Evolutionary conservation across 345 rosid genomes (phyloP).

Genomic region (Hibiscus trionum): DNA sequence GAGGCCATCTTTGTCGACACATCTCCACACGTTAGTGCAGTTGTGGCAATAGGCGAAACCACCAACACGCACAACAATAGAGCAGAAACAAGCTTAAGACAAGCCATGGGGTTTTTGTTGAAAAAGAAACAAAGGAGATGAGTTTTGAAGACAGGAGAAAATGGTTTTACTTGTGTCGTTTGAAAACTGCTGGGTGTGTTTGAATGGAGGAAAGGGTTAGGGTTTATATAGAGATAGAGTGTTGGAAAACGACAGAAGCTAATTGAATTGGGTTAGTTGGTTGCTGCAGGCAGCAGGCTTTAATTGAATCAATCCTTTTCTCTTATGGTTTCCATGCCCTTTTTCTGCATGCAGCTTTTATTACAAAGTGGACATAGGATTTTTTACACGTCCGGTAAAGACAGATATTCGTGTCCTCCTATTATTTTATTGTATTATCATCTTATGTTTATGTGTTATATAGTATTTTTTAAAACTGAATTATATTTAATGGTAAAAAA

Average conservation of each 20-base stretch:
- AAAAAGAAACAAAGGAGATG: background rate
- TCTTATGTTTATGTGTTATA: too few species aligned
- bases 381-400: background rate
- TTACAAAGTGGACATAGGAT: background rate
- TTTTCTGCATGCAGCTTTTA: background rate
- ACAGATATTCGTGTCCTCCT: too few species aligned
- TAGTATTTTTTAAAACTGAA: too few species aligned
- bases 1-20: background rate
- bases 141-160: background rate
- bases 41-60: constrained; percentile 13
- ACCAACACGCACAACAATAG: constrained; percentile 14
- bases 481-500: too few species aligned
- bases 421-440: too few species aligned
- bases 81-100: constrained; percentile 6
- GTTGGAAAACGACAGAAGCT: background rate
- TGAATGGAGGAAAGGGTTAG: background rate
- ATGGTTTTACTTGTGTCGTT: background rate
- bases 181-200: background rate
- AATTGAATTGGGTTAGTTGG: background rate
- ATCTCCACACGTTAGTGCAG: constrained; percentile 27
- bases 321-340: background rate
- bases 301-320: background rate
- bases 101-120: background rate
- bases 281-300: background rate
- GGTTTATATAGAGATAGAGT: constrained; percentile 4